phyloP scores from a whole-genome alignment of 257 asterid genomes.

The Sherardia arvensis region DNA sequence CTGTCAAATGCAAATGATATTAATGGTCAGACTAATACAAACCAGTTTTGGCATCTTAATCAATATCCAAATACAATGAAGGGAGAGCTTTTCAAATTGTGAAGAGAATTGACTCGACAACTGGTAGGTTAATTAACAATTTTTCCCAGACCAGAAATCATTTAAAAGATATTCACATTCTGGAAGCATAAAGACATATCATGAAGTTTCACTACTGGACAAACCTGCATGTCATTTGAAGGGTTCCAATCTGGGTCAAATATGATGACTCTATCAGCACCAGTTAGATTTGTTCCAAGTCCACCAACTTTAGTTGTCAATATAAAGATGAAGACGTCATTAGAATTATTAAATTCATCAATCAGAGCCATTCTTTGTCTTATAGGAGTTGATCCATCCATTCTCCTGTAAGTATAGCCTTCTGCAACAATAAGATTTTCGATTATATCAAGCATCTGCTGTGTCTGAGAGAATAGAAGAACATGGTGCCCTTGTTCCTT shows the following conservation, averaged over 20 bases:
- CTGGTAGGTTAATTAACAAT: background rate
- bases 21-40: background rate
- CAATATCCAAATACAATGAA: background rate
- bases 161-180: background rate
- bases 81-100: background rate
- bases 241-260: constrained; percentile 99
- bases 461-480: constrained; percentile 88
- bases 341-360: constrained; percentile 81
- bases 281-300: constrained; percentile 89
- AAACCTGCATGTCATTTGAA: constrained; percentile 94
- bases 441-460: constrained; percentile 97
- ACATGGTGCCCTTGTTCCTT: constrained; percentile 97
- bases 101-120: background rate
- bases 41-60: background rate
- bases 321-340: constrained; percentile 68
- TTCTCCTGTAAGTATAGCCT: constrained; percentile 69
- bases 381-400: constrained; percentile 92
- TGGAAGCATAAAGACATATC: background rate
- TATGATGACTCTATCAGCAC: constrained; percentile 94
- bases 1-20: constrained; percentile 27
- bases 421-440: constrained; percentile 51
- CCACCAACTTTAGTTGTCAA: constrained; percentile 98
- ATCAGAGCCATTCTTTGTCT: constrained; percentile 88
- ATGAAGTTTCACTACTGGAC: constrained; percentile 14
- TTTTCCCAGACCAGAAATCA: background rate